Conservation (phyloP, 2,329 filamentous ascomycete species). For the Sporothrix humicola region DNA sequence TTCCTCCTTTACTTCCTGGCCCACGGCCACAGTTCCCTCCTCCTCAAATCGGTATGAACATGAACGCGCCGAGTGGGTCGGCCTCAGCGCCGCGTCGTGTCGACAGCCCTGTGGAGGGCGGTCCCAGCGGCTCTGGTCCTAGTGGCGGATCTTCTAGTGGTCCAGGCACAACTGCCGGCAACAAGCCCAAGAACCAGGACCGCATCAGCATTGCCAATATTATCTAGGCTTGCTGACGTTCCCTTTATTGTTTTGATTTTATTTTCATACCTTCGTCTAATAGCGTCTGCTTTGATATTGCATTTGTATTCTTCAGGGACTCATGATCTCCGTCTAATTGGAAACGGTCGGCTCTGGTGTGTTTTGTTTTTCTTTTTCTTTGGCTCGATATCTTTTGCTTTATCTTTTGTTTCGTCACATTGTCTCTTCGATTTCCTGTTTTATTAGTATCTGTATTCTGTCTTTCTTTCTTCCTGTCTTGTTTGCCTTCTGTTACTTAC, state of each 20-base stretch:
- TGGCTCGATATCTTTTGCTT: not conserved
- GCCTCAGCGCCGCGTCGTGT: constrained; percentile 6
- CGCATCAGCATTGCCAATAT: constrained; percentile 55
- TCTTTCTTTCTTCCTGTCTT: no score
- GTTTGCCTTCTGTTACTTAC: not conserved
- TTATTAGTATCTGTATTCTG: not conserved
- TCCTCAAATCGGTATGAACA: not conserved
- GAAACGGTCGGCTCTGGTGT: constrained; percentile 18
- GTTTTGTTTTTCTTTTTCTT: not conserved
- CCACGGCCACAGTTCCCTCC: not conserved
- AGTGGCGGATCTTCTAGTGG: constrained; percentile 23
- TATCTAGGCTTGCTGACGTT: constrained; percentile 40
- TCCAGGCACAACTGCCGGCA: constrained; percentile 28
- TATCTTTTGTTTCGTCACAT: no score
- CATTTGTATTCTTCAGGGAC: not conserved
- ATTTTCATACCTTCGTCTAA: not conserved
- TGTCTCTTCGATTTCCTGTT: not conserved
- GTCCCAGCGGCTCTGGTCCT: not conserved
- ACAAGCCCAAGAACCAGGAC: constrained; percentile 49
- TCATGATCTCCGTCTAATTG: constrained; percentile 19
- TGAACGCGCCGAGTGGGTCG: not conserved
- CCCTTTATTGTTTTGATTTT: not conserved
- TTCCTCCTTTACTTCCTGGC: not conserved
- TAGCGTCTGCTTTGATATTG: not conserved
- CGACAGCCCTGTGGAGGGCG: constrained; percentile 38